Evolutionary conservation across 495 filamentous ascomycete genomes (phyloP).

Genomic region (Penicillium manginii): DNA sequence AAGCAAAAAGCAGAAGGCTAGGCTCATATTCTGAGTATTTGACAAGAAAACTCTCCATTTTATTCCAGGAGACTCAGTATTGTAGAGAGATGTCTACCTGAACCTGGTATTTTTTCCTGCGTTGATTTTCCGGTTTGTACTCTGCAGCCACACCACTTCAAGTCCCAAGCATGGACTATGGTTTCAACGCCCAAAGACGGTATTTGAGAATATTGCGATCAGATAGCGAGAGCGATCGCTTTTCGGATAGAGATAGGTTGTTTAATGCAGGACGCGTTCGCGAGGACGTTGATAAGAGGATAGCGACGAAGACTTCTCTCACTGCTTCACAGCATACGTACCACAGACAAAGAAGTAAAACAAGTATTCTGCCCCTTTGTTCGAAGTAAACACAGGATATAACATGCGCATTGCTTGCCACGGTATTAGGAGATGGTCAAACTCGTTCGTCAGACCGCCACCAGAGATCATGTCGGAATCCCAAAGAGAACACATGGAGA

Average conservation of each 20-base stretch:
- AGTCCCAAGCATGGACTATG: background rate
- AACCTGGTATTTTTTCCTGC: background rate
- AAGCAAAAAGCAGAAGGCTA: background rate
- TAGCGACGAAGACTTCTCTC: slow-evolving; percentile 36
- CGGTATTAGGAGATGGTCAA: no score
- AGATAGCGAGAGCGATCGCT: slow-evolving; percentile 9
- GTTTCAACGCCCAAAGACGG: background rate
- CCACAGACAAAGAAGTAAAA: slow-evolving; percentile 52
- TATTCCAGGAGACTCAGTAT: background rate
- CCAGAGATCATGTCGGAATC: slow-evolving; percentile 11
- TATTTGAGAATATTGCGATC: slow-evolving; percentile 1
- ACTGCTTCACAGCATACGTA: slow-evolving; percentile 50
- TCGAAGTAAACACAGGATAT: no score
- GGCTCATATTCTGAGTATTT: background rate
- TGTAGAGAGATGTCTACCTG: background rate
- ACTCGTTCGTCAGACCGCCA: no score
- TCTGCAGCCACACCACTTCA: background rate
- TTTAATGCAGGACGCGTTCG: slow-evolving; percentile 5
- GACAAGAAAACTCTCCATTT: background rate
- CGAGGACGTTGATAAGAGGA: background rate
- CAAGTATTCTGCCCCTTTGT: slow-evolving; percentile 49
- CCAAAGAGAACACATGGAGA: slow-evolving; percentile 54
- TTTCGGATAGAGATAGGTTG: slow-evolving; percentile 17
- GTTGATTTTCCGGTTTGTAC: background rate
- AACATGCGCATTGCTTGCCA: slow-evolving; percentile 19